Base-by-base conservation (phyloP, 2,329 filamentous ascomycete species). In the Pestalotiopsis sp. region DNA sequence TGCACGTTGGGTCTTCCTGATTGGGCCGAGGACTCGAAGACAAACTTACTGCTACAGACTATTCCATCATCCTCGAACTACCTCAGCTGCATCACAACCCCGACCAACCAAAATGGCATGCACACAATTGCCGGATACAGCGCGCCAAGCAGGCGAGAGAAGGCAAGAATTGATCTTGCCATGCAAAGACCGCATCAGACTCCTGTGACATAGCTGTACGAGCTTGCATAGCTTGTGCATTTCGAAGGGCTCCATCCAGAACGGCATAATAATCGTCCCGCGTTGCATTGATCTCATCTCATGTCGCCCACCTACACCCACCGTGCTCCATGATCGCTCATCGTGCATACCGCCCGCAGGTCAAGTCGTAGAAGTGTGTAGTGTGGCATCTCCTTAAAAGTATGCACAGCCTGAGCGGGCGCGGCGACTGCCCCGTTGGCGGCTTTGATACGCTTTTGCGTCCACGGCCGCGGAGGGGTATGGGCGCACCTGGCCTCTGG, bases 221-320 rank as follows among this genome's bases (percentile, higher is more conserved):
- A 27, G 57, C 57, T 27, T 27, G 17, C 23, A 23, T 59, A 27
- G 27, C 23, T 41, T 36, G 27, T 20, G 27, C 23, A n/a, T 64
- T 27, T 31, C 38, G 20, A n/a, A 20, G 20, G 61, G 61, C 39
- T 49, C 38, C 61, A 64, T 64, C 13, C 39, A 62, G 12, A 45
- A 64, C 39, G 61, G 61, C 39, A 64, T 64, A 52, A 64, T 64
- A 27, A 64, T 64, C 61, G 61, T 49, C 20, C 61, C 61, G 61
- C 59, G 38, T 20, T 49, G 61, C 36, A 64, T 52, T 45, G 20
- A 62, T 36, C 59, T 62, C 59, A 62, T 39, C 59, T 41, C 59
- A 62, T 62, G n/a, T 62, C 31, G 31, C 31, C 31, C 59, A 36
- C 27, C 17, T n/a, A 49, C 57, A 59, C 23, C 57, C 27, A 36